These are phyloP conservation scores for Pseudogymnoascus sp. DNA, from an alignment of 2,329 filamentous ascomycete genomes.

Conservation along the genomic window DNA sequence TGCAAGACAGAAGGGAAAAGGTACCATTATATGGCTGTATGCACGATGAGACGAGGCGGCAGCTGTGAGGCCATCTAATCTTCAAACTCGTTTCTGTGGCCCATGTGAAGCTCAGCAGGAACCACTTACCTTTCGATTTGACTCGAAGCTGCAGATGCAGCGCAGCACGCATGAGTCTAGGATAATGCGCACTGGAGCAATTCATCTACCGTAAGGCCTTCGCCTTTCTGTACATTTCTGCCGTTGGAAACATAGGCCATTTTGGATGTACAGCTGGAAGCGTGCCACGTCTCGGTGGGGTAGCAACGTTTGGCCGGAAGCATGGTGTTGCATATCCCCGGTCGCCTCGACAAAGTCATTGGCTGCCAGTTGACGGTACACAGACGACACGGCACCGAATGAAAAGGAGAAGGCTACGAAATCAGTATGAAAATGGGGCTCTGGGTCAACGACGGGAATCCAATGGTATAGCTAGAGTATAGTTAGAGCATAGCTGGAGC, in stretches of 20 bases:
- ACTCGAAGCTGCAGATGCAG: conserved; percentile 5
- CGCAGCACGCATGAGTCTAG: neutral
- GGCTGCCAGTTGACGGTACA: neutral
- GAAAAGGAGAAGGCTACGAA: conserved; percentile 3
- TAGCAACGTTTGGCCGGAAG: conserved; percentile 4
- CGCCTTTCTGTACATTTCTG: neutral
- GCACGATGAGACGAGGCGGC: conserved; percentile 7
- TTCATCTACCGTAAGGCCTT: neutral
- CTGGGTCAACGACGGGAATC: neutral
- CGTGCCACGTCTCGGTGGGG: conserved; percentile 5
- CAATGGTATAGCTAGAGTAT: neutral
- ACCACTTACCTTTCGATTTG: conserved; percentile 1
- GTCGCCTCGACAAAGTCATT: neutral
- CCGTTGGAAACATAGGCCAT: neutral
- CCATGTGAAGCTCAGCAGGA: neutral
- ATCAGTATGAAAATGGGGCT: neutral
- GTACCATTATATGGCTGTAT: conserved; percentile 3
- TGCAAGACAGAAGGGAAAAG: conserved; percentile 2
- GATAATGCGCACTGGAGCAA: neutral
- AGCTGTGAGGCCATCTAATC: neutral
- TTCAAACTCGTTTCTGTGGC: neutral
- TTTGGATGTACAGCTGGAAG: neutral
- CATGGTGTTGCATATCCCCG: neutral
- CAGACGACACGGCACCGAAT: neutral
- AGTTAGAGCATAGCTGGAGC: neutral